phyloP scores from a whole-genome alignment of 2,329 filamentous ascomycete species.

The Dothistroma pini region DNA sequence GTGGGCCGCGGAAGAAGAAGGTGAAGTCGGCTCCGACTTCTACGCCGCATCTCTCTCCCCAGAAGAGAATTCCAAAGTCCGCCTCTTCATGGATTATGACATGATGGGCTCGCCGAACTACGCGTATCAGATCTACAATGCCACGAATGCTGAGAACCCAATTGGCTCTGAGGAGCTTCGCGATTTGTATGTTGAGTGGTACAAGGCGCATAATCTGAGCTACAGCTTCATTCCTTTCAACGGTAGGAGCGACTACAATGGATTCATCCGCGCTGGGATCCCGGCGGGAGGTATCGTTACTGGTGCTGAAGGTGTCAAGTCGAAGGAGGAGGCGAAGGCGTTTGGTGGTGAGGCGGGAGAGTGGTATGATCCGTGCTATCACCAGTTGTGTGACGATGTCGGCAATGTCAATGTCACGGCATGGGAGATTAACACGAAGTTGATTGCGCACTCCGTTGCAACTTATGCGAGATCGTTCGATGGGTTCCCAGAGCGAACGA shows the following conservation, averaged over 20 bases:
- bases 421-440: constrained; percentile 54
- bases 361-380: constrained; percentile 52
- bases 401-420: constrained; percentile 52
- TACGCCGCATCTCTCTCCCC: constrained; percentile 46
- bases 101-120: constrained; percentile 65
- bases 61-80: constrained; percentile 55
- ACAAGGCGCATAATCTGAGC: constrained; percentile 17
- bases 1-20: constrained; percentile 60
- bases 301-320: constrained; percentile 66
- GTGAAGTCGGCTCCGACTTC: constrained; percentile 57
- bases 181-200: constrained; percentile 19
- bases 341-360: constrained; percentile 68
- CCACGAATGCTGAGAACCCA: constrained; percentile 16
- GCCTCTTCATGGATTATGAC: constrained; percentile 67
- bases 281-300: constrained; percentile 20
- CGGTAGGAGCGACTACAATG: constrained; percentile 21
- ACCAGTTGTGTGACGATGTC: constrained; percentile 49
- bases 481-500: constrained; percentile 46
- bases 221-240: constrained; percentile 21
- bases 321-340: constrained; percentile 57
- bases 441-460: constrained; percentile 69
- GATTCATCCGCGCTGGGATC: constrained; percentile 21
- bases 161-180: constrained; percentile 19
- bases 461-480: constrained; percentile 64
- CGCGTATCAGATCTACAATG: constrained; percentile 55